Base-by-base conservation (phyloP, 306 rosid genomes). In the Gynostemma pentaphyllum region DNA sequence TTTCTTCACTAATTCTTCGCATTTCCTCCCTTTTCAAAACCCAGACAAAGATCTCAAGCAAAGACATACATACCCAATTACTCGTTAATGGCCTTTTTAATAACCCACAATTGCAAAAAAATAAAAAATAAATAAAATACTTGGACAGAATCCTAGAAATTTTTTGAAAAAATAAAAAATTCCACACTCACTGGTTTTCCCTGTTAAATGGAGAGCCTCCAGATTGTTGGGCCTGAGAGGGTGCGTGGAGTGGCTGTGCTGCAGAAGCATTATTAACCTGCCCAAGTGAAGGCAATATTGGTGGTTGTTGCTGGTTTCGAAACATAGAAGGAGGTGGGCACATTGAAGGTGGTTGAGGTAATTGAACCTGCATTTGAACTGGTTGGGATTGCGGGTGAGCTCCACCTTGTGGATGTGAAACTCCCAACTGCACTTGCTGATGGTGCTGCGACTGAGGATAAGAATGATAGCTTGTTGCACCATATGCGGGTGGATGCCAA, bases 231-330 rank as follows among this genome's bases (percentile, higher is more conserved):
- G 73, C 75, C 65, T 72, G 83, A 53, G 71, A 30, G 64, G 80
- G 79, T 34, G 71, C 66, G 6, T 67, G 72, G 53, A 78, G 91
- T 64, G 80, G 96, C 29, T 77, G 89, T 60, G 78, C 61, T 72
- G 81, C 62, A 66, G 81, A 63, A 29, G 74, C 46, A 50, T 62
- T 81, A 75, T 84, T 92, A 36, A 83, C 83, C 64, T 64, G 89
- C 77, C 81, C 85, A 48, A 82, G 64, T 28, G 87, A 80, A 68
- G 87, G 85, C 74, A 87, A 54, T 52, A 75, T 74, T 60, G 69
- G n/a, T n/a, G n/a, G n/a, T n/a, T n/a, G 70, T 69, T 80, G 92
- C 78, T 86, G 97, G 70, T 68, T 82, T 64, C 83, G 83, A 75
- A 76, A 69, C 56, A 82, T 67, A 62, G 80, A 67, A 74, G 72